Evolutionary conservation across 23 red algal genomes (phyloP), one percentile per base, ranked within the genome.

Genomic region (Gracilariopsis chorda): DNA sequence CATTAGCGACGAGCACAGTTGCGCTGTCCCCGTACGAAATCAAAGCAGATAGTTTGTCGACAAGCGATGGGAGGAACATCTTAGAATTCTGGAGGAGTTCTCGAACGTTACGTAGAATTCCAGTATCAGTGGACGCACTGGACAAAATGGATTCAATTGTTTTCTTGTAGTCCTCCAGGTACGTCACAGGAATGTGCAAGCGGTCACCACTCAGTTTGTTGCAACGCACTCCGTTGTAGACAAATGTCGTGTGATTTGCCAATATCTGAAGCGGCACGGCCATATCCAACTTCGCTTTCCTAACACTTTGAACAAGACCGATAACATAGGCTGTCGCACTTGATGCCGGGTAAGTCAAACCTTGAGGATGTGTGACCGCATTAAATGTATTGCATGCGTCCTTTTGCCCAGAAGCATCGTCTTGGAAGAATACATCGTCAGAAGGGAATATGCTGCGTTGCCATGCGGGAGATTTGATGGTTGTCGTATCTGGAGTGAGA

Each of bases 401-500:
- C 34, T 40, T 19, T 28, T 42, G 32, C 2, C 8, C 63, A 42
- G 34, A 70, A 17, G 35, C 43, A 14, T 70, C 63, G 43, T 70
- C 63, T 28, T 70, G 63, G 63, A 70, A 70, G 63, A 70, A 70
- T n/a, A 37, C 16, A 39, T 70, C 63, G 23, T 70, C 63, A 10
- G 63, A 70, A 16, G 63, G 63, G 63, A 70, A 70, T 28, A 42
- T 33, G 1, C 20, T n/a, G 43, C n/a, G 4, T 37, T 70, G 63
- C 63, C 30, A 70, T 14, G 25, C 63, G 10, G 7, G 29, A 1
- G 63, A 70, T n/a, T 35, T 30, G 20, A 70, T 41, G 33, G 43
- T 70, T 4, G 39, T 19, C 33, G 43, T n/a, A 20, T 42, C 27
- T 1, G 39, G 20, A 17, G 33, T 70, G 29, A 42, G 24, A 10